Base-by-base conservation (phyloP, 257 asterid species). In the Rehmannia glutinosa region DNA sequence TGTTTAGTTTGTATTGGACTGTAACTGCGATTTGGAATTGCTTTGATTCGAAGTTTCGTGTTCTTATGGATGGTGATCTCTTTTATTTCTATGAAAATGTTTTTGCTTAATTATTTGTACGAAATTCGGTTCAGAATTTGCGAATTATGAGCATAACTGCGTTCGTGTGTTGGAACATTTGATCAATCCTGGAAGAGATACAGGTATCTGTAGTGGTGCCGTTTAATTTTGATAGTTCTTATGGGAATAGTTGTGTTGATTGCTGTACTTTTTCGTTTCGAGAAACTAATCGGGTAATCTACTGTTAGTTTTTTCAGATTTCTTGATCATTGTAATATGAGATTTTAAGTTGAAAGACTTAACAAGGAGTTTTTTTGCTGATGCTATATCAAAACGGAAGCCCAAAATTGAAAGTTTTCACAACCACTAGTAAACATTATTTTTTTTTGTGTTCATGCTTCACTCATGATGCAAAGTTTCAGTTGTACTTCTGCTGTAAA, bases 11-110 rank as follows among this genome's bases (percentile, higher is more conserved):
- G 16, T 19, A 17, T 55, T 73, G 52, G 68, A 59, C 61, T 64
- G 57, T 39, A 5, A 5, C 58, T 66, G 75, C 45, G 73, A 60
- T 75, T 75, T 75, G 64, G 77, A 51, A 64, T 76, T 76, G 41
- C 77, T 71, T 68, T 39, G 52, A 5, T 20, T 23, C 35, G 19
- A 74, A 66, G 80, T 71, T 61, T 62, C 33, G 68, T 63, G 43
- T 70, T 55, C 56, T 69, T 60, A 66, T 32, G n/a, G 60, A 38
- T 62, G 0, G 6, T 58, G 62, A 32, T 64, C 17, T 67, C 38
- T 3, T 64, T 52, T 27, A 12, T 47, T 41, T 33, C 20, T 28
- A 1, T 35, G 28, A 52, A 13, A 52, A 4, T 25, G 5, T 24
- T 41, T 63, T 8, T 39, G 57, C 53, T 42, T 45, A 25, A 52